A percentile compares a stretch with the other conserved stretches of the same genome.
Conservation (phyloP, 202 grass and related monocot species). For the Zoysia matrella region DNA sequence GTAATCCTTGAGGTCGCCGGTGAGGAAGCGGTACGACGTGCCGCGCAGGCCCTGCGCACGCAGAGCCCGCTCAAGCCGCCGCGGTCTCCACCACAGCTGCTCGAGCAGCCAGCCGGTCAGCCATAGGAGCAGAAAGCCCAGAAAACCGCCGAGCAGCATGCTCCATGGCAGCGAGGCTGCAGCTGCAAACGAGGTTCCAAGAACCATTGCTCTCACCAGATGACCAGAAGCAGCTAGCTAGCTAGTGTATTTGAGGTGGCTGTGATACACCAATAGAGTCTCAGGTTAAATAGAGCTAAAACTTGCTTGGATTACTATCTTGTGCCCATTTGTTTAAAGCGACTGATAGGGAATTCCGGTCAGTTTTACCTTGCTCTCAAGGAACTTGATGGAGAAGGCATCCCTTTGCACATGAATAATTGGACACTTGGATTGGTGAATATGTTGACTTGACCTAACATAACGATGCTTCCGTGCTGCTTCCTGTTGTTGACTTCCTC, state of each 20-base stretch:
- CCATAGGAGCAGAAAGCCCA: conserved; percentile 40
- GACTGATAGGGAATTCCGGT: neutral
- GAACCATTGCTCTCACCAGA: conserved; percentile 16
- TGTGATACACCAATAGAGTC: neutral
- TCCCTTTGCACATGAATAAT: neutral
- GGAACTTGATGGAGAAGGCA: neutral
- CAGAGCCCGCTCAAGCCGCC: conserved; percentile 57
- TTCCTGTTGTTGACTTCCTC: neutral
- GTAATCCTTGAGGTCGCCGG: conserved; percentile 56
- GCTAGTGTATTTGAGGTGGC: neutral
- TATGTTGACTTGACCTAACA: no score
- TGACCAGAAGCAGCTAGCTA: no score
- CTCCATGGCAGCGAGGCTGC: conserved; percentile 33
- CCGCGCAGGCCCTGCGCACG: conserved; percentile 65
- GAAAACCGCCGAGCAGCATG: conserved; percentile 33
- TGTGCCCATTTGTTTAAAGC: neutral
- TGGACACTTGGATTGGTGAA: neutral
- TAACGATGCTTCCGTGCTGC: neutral
- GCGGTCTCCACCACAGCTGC: conserved; percentile 50
- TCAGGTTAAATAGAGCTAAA: neutral
- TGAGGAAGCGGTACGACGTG: conserved; percentile 57
- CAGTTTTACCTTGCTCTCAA: neutral
- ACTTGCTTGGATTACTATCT: neutral
- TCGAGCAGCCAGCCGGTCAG: conserved; percentile 30
- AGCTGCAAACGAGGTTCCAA: neutral